Conservation (phyloP, 371 early-diverging fungal genomes). For the Mortierella sp. region DNA sequence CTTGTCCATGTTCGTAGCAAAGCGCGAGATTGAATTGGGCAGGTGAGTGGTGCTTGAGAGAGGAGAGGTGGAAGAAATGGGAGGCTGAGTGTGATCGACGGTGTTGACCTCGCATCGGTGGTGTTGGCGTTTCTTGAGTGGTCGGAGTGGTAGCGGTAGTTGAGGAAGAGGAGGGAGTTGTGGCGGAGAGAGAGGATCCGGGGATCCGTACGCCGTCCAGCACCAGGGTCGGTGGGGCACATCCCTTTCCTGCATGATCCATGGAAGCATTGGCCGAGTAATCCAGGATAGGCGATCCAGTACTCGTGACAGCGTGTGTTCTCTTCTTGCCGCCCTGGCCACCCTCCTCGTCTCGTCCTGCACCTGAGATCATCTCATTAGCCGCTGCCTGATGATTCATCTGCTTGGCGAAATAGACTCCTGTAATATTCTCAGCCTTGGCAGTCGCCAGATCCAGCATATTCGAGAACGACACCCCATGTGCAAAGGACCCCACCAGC, state of each 20-base stretch:
- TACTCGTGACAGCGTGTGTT: neutral
- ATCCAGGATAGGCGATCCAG: neutral
- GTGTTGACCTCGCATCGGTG: neutral
- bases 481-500: neutral
- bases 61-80: constrained; percentile 52
- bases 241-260: neutral
- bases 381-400: constrained; percentile 21
- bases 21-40: constrained; percentile 52
- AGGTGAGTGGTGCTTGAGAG: constrained; percentile 48
- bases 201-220: neutral
- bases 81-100: constrained; percentile 46
- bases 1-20: constrained; percentile 52
- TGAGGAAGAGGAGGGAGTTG: neutral
- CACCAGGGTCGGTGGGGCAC: neutral
- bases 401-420: constrained; percentile 49
- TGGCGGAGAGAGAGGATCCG: neutral
- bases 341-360: neutral
- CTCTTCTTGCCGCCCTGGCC: neutral
- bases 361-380: neutral
- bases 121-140: too few species aligned
- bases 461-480: constrained; percentile 39
- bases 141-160: neutral
- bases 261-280: neutral
- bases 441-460: constrained; percentile 51
- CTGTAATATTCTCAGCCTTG: constrained; percentile 54